Evolutionary conservation across 2,329 filamentous ascomycete species (phyloP), one percentile per base, ranked within the genome.

Genomic region (Alternaria sp.): DNA sequence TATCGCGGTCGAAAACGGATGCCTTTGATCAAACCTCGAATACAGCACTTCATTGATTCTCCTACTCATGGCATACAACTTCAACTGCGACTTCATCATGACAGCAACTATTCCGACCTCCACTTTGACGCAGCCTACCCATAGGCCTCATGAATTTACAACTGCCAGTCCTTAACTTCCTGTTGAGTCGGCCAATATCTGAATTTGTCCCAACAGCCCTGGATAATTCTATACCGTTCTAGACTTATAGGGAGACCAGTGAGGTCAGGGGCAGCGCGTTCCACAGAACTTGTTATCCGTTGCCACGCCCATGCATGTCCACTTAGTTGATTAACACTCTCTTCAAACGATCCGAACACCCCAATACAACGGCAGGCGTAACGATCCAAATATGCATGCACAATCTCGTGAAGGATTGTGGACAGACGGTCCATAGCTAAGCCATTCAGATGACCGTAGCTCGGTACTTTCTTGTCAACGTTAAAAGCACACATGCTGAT

Each of bases 241-340:
- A 34, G 3, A 1, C 14, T 14, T 4, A 49, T 6, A 8, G 46
- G 28, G 18, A 34, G 32, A n/a, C 46, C 30, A 7, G 20, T 20
- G 9, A 36, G 0, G 9, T 11, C 12, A 0, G 28, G 45, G 22
- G 45, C 45, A 2, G 45, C 45, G 3, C 1, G 28, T n/a, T 49
- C 46, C 0, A 49, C 1, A 12, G 18, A 36, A 14, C 7, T 4
- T 6, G 46, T 30, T 34, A 34, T 49, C 2, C 46, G 18, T 30
- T 49, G 46, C 30, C 46, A 49, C 2, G 46, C 46, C 7, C 8
- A 0, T 25, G 30, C 46, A 25, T 49, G 30, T 0, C 46, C 30
- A 0, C 0, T 1, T 16, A 3, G 5, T 25, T 49, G 46, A 2
- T 2, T 1, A 3, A 49, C 30, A 18, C 34, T 2, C 5, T 11